Evolutionary conservation across 805 yeast genomes (phyloP).

Genomic region (Myxozyma melibiosi): DNA sequence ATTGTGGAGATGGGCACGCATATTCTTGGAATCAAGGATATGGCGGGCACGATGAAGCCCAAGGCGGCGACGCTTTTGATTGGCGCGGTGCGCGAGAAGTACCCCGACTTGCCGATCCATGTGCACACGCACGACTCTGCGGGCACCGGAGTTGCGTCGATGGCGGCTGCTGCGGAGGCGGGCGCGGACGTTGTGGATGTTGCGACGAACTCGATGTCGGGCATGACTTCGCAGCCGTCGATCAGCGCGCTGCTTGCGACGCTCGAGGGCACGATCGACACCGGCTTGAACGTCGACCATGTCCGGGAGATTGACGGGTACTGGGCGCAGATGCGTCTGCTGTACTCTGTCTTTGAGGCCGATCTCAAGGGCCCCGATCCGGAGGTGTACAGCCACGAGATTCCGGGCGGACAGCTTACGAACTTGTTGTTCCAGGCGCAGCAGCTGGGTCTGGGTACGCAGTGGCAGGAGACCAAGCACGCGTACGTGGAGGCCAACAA

Average conservation of each 20-base stretch:
- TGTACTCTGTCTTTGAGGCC: constrained; percentile 96
- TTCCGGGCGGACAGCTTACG: constrained; percentile 99
- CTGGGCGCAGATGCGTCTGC: constrained; percentile 98
- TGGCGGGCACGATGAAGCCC: constrained; percentile 99
- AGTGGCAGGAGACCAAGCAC: constrained; percentile 94
- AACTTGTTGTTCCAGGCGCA: constrained; percentile 98
- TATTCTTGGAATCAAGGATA: constrained; percentile 95
- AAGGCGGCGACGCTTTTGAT: constrained; percentile 83
- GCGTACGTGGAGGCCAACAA: constrained; percentile 90
- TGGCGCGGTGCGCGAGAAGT: constrained; percentile 76
- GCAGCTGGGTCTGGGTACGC: constrained; percentile 95
- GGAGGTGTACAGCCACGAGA: constrained; percentile 97
- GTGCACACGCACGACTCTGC: constrained; percentile 99
- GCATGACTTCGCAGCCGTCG: constrained; percentile 98
- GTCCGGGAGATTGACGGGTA: constrained; percentile 87
- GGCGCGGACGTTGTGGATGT: constrained; percentile 99
- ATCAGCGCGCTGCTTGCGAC: constrained; percentile 91
- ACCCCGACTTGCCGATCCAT: constrained; percentile 94
- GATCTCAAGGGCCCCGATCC: constrained; percentile 99
- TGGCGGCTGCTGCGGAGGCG: constrained; percentile 90
- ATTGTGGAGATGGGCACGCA: constrained; percentile 95
- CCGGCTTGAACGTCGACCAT: constrained; percentile 65
- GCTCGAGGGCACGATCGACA: constrained; percentile 78
- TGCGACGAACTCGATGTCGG: constrained; percentile 96
- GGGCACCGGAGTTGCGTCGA: constrained; percentile 97